Evolutionary conservation across 441 rosid species (phyloP).

Genomic region (Viola pubescens): DNA sequence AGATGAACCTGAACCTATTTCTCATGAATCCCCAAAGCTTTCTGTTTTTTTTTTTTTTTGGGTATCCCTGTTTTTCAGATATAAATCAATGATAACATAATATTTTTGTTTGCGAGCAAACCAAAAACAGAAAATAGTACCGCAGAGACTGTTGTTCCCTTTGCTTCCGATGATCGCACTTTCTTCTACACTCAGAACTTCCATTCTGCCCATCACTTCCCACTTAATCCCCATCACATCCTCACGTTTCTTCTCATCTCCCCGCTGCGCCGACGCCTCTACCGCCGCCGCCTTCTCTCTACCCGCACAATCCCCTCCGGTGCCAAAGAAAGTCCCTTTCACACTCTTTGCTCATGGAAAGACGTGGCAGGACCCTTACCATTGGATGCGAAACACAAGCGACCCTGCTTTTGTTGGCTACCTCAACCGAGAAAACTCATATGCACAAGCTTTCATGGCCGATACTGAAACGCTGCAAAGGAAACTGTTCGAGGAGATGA

Average conservation of each 20-base stretch:
- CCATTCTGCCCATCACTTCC: constrained; percentile 23
- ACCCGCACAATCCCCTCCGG: constrained; percentile 40
- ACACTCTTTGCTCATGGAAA: constrained; percentile 44
- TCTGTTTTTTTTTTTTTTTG: too few species aligned
- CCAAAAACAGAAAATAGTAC: too few species aligned
- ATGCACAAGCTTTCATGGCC: constrained; percentile 73
- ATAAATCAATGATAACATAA: background rate
- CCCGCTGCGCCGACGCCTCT: constrained; percentile 26
- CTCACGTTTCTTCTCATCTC: constrained; percentile 30
- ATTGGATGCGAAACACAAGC: constrained; percentile 63
- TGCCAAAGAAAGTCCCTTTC: constrained; percentile 54
- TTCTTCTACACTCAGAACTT: constrained; percentile 21
- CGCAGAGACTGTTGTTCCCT: background rate
- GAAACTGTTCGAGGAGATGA: constrained; percentile 58
- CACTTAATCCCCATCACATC: constrained; percentile 20
- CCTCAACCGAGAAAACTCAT: constrained; percentile 60
- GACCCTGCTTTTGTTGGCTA: constrained; percentile 47
- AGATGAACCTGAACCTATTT: too few species aligned
- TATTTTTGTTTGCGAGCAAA: too few species aligned
- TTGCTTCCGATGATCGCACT: constrained; percentile 16
- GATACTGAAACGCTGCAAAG: constrained; percentile 47
- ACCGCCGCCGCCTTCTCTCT: constrained; percentile 26
- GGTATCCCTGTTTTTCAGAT: too few species aligned
- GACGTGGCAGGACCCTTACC: constrained; percentile 66
- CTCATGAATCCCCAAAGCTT: too few species aligned